phyloP scores from a whole-genome alignment of 2,329 filamentous ascomycete species.

The Pezicula carpinea region DNA sequence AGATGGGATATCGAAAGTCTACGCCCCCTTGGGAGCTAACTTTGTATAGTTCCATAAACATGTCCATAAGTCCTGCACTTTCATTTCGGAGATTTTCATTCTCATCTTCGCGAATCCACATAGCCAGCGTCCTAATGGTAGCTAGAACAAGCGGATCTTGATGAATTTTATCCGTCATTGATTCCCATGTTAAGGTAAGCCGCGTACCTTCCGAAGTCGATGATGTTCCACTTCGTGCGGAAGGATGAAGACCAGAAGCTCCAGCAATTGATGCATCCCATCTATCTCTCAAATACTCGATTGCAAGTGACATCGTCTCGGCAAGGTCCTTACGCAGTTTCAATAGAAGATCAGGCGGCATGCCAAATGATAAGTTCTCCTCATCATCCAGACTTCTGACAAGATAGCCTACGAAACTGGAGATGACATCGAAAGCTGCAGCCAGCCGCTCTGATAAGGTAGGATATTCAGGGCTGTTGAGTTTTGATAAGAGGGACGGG shows the following conservation, averaged over 20 bases:
- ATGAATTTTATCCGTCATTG: conserved; percentile 37
- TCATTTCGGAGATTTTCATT: conserved; percentile 48
- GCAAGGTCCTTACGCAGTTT: conserved; percentile 55
- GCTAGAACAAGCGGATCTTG: conserved; percentile 57
- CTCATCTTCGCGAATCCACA: conserved; percentile 69
- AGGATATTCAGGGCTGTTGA: conserved; percentile 50
- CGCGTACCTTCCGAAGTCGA: conserved; percentile 40
- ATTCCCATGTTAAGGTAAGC: conserved; percentile 54
- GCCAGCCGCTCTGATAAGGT: conserved; percentile 49
- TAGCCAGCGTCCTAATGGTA: conserved; percentile 50
- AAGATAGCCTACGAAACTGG: conserved; percentile 53
- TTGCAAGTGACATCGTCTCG: conserved; percentile 57
- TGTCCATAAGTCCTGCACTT: conserved; percentile 51
- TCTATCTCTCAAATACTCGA: conserved; percentile 65
- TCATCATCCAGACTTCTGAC: conserved; percentile 49
- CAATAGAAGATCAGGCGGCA: conserved; percentile 55
- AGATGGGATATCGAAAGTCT: conserved; percentile 52
- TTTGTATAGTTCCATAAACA: conserved; percentile 59
- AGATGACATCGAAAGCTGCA: conserved; percentile 58
- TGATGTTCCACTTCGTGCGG: conserved; percentile 42
- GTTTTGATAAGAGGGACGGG: conserved; percentile 52
- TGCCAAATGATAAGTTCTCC: conserved; percentile 31
- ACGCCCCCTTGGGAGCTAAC: conserved; percentile 24
- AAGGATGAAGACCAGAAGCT: conserved; percentile 55
- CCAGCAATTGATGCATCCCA: conserved; percentile 64